Base-by-base conservation (phyloP, 306 rosid species). In the Cicer yamashitae region DNA sequence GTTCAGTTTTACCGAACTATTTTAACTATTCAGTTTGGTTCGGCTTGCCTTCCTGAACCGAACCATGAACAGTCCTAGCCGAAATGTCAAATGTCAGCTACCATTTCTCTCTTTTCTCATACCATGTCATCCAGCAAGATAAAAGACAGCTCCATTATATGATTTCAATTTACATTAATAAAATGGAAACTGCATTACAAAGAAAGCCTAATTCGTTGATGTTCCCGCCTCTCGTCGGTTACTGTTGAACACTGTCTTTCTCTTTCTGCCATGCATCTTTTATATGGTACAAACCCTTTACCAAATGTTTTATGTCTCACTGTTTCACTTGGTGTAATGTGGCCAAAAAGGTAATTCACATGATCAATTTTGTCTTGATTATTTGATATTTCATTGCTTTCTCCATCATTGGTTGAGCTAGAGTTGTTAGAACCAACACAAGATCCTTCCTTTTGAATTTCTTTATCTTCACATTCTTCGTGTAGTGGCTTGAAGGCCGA, bases 251-350 rank as follows among this genome's bases (percentile, higher is more conserved):
- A 63, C 12, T 68, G 68, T 12, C 30, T 71, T 10, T 81, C 86
- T 72, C 84, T 83, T 78, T 80, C 87, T 69, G 83, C 45, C 57
- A 82, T 18, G 80, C 89, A 84, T 69, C 96, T 87, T 85, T 92
- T 92, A 46, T 90, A 90, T 59, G 96, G 96, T 1, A 90, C 83
- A 85, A 90, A 92, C 43, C 94, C 96, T 87, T 81, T 84, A 4
- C 71, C 77, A 51, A 66, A 72, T 48, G 78, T 75, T 62, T 61
- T 78, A 51, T 59, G 30, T 20, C 81, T 85, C 44, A 76, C 46
- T 39, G 45, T 40, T 79, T 66, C 81, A 46, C 67, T 74, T 18
- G 54, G 71, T 54, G 25, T 39, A 37, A 41, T 20, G 39, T 45
- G 34, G 20, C 67, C 79, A 73, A 73, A 8, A 48, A 43, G 43